Percentiles rank a stretch among this genome's conserved stretches.
phyloP scores from a whole-genome alignment of 805 yeast species.

The Myxozyma kluyveri region DNA sequence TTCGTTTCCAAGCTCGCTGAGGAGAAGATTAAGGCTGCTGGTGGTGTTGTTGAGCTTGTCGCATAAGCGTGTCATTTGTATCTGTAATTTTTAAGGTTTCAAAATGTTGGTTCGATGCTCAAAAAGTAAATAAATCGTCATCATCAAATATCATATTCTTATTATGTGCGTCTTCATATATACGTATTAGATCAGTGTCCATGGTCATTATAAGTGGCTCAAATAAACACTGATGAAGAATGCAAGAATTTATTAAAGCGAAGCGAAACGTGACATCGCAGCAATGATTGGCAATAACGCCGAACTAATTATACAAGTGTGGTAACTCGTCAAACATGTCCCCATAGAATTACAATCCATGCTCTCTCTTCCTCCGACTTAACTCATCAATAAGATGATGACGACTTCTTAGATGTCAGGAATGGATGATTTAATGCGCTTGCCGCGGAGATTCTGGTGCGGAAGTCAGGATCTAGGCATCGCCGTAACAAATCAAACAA shows the following conservation, averaged over 20 bases:
- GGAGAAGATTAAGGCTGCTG: slow-evolving; percentile 99
- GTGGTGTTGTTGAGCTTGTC: slow-evolving; percentile 99
- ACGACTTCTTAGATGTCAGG: background rate
- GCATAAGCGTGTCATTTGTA: slow-evolving; percentile 58
- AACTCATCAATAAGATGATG: background rate
- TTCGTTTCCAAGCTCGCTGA: slow-evolving; percentile 98
- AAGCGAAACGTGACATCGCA: too few relatives aligned
- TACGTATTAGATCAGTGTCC: background rate
- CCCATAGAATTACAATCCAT: background rate
- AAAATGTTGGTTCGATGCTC: slow-evolving; percentile 21
- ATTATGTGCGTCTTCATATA: background rate
- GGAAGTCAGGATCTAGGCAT: slow-evolving; percentile 72
- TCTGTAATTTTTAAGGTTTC: slow-evolving; percentile 16
- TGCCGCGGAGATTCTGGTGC: slow-evolving; percentile 59
- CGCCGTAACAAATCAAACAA: slow-evolving; percentile 43
- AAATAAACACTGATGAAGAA: too few relatives aligned
- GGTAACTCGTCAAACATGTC: background rate
- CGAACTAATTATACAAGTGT: background rate
- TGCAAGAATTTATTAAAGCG: too few relatives aligned
- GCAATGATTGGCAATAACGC: too few relatives aligned
- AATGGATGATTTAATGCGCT: slow-evolving; percentile 48
- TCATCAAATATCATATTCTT: background rate
- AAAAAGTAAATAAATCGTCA: slow-evolving; percentile 21
- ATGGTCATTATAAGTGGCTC: too few relatives aligned
- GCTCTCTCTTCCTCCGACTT: background rate